Evolutionary conservation across 2,329 filamentous ascomycete species (phyloP), one percentile per base, ranked within the genome.

Genomic region (Cadophora luteo-olivacea): DNA sequence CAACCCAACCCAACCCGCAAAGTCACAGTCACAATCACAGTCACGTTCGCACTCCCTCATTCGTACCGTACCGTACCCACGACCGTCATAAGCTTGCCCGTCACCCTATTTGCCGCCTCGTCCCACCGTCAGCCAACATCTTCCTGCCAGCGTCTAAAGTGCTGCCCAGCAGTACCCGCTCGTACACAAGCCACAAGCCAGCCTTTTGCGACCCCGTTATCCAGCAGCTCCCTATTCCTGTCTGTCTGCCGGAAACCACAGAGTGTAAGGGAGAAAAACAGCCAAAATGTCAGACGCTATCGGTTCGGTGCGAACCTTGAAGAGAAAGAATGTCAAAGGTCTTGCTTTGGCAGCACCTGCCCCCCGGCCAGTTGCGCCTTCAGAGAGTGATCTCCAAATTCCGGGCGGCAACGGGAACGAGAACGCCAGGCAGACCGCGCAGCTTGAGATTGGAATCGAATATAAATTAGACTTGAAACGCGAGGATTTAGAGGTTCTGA

Each of bases 271-370:
- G 58, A 61, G 38, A 61, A 22, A 61, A 16, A 65, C 24, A 24
- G 36, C 41, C 29, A 69, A 48, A 7, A 91, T 91, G 89, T 85
- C 86, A 49, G 77, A 77, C 65, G 73, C 66, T 75, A 88, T 90
- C 77, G 89, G 90, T 75, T 86, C 87, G 72, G 87, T 87, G 81
- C 87, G 88, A 81, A 97, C 96, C 70, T 92, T 99, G 90, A 98
- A 97, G 90, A 91, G 95, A 86, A 97, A 98, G 88, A 99, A 99
- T 80, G 92, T 97, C 81, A 98, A 98, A 84, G 95, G 94, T 48
- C 90, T 99, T 62, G 94, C 94, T 74, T 85, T 99, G 78, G 94
- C 89, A 77, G 90, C 92, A 61, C 89, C 91, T 29, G 86, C 91
- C 58, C 91, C 93, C 52, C 93, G 93, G 70, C 84, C 88, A 61